Evolutionary conservation across 2,329 filamentous ascomycete genomes (phyloP).

Genomic region (Penicillium sp.): DNA sequence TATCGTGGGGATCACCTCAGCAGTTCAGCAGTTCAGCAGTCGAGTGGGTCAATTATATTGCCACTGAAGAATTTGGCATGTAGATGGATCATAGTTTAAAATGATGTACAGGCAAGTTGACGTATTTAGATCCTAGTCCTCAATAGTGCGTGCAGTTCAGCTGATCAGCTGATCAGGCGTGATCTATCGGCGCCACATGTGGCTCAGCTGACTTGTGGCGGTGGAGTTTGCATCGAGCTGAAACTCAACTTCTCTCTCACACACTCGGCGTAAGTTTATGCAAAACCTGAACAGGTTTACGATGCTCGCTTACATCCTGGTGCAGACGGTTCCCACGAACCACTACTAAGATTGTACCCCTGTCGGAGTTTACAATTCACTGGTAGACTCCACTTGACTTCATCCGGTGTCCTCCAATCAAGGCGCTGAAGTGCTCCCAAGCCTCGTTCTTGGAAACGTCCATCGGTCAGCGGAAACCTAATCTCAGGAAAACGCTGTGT

Average conservation of each 20-base stretch:
- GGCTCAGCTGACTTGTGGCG: slow-evolving; percentile 20
- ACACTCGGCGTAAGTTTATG: not conserved
- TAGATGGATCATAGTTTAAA: slow-evolving; percentile 6
- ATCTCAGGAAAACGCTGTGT: slow-evolving; percentile 9
- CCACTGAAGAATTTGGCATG: not conserved
- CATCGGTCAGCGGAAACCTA: slow-evolving; percentile 16
- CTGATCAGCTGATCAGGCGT: slow-evolving; percentile 12
- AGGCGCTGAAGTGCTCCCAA: not conserved
- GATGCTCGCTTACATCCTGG: not conserved
- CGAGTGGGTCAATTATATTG: slow-evolving; percentile 3
- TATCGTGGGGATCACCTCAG: not conserved
- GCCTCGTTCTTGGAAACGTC: not conserved
- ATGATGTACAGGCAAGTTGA: not conserved
- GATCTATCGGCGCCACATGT: slow-evolving; percentile 15
- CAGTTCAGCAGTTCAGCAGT: not conserved
- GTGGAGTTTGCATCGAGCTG: not conserved
- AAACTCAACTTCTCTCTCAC: not conserved
- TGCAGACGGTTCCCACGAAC: slow-evolving; percentile 9
- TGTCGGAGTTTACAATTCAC: slow-evolving; percentile 1
- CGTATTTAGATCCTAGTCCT: not conserved
- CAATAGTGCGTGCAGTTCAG: slow-evolving; percentile 6
- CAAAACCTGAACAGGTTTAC: not conserved
- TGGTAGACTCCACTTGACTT: slow-evolving; percentile 6
- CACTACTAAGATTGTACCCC: not conserved
- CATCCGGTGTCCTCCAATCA: slow-evolving; percentile 14